Conservation (phyloP, 495 filamentous ascomycete species). For the Usnea hakonensis region DNA sequence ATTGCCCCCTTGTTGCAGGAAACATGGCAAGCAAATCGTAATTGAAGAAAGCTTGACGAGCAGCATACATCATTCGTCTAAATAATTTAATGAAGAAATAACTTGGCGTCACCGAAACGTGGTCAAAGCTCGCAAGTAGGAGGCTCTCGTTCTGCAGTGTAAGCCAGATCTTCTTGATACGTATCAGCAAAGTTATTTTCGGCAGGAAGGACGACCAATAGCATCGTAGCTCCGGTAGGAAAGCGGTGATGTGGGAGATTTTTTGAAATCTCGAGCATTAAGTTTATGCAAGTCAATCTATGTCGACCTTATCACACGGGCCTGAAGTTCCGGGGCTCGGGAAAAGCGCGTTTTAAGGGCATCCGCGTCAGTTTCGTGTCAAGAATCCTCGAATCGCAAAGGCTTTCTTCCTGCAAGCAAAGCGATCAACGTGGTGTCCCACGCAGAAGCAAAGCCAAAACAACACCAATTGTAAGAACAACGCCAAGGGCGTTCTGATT, state of each 20-base stretch:
- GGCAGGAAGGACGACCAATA: constrained; percentile 5
- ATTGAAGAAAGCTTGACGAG: neutral
- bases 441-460: neutral
- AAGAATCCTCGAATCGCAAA: constrained; percentile 2
- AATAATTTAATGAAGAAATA: neutral
- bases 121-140: neutral
- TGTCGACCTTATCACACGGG: neutral
- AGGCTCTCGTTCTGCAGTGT: neutral
- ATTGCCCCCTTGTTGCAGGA: neutral
- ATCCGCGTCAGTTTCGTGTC: constrained; percentile 2
- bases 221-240: neutral
- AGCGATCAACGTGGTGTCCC: neutral
- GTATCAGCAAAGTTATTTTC: neutral
- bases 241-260: neutral
- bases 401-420: neutral
- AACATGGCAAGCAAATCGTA: neutral
- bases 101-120: neutral
- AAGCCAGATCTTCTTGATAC: neutral
- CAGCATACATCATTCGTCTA: neutral
- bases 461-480: too few species aligned
- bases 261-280: neutral
- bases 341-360: neutral
- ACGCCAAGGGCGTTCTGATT: neutral
- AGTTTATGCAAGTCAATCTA: neutral
- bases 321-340: neutral